These are phyloP conservation scores for Candida sakaeoensis DNA, from an alignment of 805 yeast genomes.

Conservation along the genomic window DNA sequence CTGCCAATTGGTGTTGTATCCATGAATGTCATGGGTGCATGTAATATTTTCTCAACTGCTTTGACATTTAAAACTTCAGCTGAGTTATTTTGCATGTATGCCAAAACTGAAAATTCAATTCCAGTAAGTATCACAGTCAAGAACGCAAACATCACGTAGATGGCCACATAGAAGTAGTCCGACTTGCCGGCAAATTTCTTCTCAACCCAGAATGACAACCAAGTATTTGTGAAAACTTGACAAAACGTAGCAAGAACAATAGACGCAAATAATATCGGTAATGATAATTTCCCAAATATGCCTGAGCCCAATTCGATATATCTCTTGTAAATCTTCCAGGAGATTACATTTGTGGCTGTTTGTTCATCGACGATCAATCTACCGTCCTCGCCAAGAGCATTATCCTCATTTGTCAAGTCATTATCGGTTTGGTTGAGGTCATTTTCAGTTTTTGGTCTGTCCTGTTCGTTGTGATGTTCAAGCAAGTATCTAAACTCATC, in stretches of 20 bases:
- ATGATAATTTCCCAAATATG: constrained; percentile 28
- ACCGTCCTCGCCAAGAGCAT: constrained; percentile 15
- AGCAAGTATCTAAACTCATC: constrained; percentile 48
- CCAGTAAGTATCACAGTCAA: constrained; percentile 38
- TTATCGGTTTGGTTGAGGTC: neutral
- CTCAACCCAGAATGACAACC: constrained; percentile 44
- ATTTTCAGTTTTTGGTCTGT: neutral
- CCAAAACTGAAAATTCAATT: constrained; percentile 38
- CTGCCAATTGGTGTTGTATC: constrained; percentile 44
- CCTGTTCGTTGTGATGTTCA: constrained; percentile 38
- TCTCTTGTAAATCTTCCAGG: constrained; percentile 36
- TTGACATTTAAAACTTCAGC: constrained; percentile 34
- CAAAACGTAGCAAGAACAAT: constrained; percentile 35
- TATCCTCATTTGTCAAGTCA: constrained; percentile 5
- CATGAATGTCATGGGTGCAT: constrained; percentile 41
- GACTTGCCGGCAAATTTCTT: constrained; percentile 22
- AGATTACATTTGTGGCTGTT: constrained; percentile 34
- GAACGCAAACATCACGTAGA: constrained; percentile 34
- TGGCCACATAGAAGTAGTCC: constrained; percentile 31
- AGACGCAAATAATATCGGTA: constrained; percentile 30
- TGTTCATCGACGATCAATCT: constrained; percentile 35
- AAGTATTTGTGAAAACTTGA: constrained; percentile 41
- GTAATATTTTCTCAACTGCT: constrained; percentile 36
- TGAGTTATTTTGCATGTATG: constrained; percentile 38
- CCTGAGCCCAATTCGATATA: constrained; percentile 38